Conservation (phyloP, 441 rosid genomes). For the Croton setiger region DNA sequence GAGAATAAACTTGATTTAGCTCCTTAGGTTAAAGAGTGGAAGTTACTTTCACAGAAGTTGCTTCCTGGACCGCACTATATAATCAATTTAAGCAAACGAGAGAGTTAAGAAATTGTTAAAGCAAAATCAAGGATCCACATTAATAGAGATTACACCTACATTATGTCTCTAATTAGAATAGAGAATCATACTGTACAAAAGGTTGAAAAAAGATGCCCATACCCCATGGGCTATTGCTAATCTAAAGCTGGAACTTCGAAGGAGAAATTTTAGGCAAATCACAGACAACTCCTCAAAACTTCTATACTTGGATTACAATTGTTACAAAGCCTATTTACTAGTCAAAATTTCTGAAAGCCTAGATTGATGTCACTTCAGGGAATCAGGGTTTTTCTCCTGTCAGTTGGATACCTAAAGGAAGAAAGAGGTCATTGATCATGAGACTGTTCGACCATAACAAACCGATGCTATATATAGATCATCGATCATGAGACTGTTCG, state of each 20-base stretch:
- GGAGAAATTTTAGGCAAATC: slow-evolving; percentile 11
- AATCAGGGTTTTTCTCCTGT: slow-evolving; percentile 8
- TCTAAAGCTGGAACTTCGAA: background rate
- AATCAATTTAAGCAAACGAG: too few relatives aligned
- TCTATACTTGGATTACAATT: slow-evolving; percentile 30
- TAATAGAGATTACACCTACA: background rate
- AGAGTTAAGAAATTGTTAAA: too few relatives aligned
- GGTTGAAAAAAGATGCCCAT: slow-evolving; percentile 15
- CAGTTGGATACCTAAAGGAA: background rate
- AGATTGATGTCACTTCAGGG: slow-evolving; percentile 10
- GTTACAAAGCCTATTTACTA: slow-evolving; percentile 26
- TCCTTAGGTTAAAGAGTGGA: too few relatives aligned
- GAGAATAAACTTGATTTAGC: too few relatives aligned
- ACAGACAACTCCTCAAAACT: slow-evolving; percentile 11
- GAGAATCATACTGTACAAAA: slow-evolving; percentile 27
- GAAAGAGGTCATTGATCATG: background rate
- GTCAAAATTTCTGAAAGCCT: slow-evolving; percentile 35
- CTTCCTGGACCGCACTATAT: too few relatives aligned
- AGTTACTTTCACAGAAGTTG: too few relatives aligned
- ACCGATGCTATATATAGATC: slow-evolving; percentile 38
- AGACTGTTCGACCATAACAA: background rate
- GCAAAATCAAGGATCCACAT: background rate
- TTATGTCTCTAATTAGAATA: slow-evolving; percentile 2
- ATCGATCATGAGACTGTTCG: slow-evolving; percentile 50
- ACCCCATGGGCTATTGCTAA: slow-evolving; percentile 3